Conservation (phyloP, 345 rosid genomes). For the Citrus sp. region DNA sequence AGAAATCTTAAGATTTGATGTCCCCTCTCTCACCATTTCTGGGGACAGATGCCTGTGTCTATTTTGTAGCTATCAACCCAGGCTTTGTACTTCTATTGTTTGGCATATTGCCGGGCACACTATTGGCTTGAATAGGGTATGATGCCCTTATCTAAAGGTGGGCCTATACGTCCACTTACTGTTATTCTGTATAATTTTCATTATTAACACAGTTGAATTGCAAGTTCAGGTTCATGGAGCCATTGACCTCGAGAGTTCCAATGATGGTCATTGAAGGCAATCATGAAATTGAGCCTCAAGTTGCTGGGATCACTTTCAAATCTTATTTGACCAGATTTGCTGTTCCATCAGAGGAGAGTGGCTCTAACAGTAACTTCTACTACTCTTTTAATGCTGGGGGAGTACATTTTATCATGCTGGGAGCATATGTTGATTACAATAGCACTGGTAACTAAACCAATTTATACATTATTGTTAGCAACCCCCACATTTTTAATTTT, state of each 20-base stretch:
- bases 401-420: constrained; percentile 74
- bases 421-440: constrained; percentile 78
- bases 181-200: neutral
- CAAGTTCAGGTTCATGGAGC: constrained; percentile 75
- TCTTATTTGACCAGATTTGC: constrained; percentile 74
- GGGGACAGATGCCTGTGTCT: neutral
- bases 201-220: constrained; percentile 4
- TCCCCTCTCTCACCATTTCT: neutral
- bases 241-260: constrained; percentile 70
- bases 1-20: neutral
- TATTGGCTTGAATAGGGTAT: neutral
- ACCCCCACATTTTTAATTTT: neutral
- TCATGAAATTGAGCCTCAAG: constrained; percentile 89
- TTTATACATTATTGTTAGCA: neutral
- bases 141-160: neutral
- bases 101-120: neutral
- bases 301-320: constrained; percentile 54
- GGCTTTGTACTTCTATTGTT: neutral
- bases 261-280: constrained; percentile 90
- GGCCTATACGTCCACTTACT: neutral
- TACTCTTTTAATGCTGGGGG: constrained; percentile 91
- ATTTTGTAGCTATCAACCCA: too few species aligned
- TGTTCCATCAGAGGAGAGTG: constrained; percentile 71
- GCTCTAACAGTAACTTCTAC: constrained; percentile 67
- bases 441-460: constrained; percentile 40